Evolutionary conservation across 202 grass and related monocot species (phyloP).

Genomic region (Panicum virgatum): DNA sequence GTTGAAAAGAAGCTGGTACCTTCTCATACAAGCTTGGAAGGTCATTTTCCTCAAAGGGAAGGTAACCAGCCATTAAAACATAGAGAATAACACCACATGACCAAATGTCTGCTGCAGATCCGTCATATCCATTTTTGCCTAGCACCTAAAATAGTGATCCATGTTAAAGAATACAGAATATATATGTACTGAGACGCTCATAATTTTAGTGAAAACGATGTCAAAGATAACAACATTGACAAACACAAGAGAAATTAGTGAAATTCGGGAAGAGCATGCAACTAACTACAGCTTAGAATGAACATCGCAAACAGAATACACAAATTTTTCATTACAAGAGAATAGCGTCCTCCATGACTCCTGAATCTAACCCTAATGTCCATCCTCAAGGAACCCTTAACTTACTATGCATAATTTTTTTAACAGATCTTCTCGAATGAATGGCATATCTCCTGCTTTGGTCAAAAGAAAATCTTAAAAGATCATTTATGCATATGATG

Average conservation of each 20-base stretch:
- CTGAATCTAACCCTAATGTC: background rate
- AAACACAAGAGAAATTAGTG: background rate
- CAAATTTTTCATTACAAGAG: background rate
- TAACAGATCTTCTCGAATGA: constrained; percentile 4
- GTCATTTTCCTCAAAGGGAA: constrained; percentile 88
- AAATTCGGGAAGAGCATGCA: background rate
- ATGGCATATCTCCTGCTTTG: background rate
- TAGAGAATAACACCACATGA: constrained; percentile 98
- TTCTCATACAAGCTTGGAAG: constrained; percentile 81
- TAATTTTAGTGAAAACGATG: background rate
- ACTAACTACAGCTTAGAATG: constrained; percentile 11
- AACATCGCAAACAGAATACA: background rate
- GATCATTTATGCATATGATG: background rate
- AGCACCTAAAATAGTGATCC: constrained; percentile 65
- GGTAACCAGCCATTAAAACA: constrained; percentile 95
- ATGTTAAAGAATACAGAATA: constrained; percentile 16
- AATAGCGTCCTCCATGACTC: background rate
- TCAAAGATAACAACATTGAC: background rate
- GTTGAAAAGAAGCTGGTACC: constrained; percentile 45
- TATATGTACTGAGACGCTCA: background rate
- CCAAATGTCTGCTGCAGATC: constrained; percentile 93
- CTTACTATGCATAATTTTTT: background rate
- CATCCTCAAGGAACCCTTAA: background rate
- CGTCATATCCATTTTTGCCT: constrained; percentile 71
- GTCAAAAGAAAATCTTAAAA: constrained; percentile 4